phyloP scores from a whole-genome alignment of 768 basidiomycete species.

The Boletus rubropictus region DNA sequence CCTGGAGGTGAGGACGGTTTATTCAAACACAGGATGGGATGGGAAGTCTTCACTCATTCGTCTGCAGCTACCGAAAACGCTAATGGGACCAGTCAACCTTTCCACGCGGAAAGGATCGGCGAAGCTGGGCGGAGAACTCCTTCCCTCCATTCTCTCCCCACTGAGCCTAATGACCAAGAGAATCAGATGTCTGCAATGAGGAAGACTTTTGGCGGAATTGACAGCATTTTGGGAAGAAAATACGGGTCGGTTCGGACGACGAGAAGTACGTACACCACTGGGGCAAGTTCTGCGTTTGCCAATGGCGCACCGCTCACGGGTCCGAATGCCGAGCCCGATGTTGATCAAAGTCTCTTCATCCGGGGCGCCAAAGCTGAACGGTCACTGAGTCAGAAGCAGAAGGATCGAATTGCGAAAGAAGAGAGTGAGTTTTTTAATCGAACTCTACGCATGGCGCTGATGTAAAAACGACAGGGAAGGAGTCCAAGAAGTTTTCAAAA shows the following conservation, averaged over 20 bases:
- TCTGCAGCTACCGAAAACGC: neutral
- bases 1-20: slow-evolving; percentile 1
- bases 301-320: slow-evolving; percentile 52
- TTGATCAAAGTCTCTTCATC: slow-evolving; percentile 36
- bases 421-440: slow-evolving; percentile 39
- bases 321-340: slow-evolving; percentile 38
- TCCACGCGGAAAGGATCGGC: neutral
- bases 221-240: slow-evolving; percentile 9
- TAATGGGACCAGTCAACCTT: neutral
- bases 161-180: slow-evolving; percentile 7
- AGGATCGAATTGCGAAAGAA: slow-evolving; percentile 42
- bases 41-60: neutral
- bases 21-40: neutral
- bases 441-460: neutral
- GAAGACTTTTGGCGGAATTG: neutral
- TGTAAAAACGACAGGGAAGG: slow-evolving; percentile 38
- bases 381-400: slow-evolving; percentile 45
- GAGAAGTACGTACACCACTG: slow-evolving; percentile 14
- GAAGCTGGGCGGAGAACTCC: slow-evolving; percentile 3
- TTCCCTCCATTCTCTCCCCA: slow-evolving; percentile 25
- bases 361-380: slow-evolving; percentile 46
- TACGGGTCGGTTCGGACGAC: slow-evolving; percentile 22
- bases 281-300: slow-evolving; percentile 36
- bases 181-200: neutral
- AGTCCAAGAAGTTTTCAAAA: slow-evolving; percentile 57